phyloP scores from a whole-genome alignment of 345 rosid species.

The Heritiera fomes region DNA sequence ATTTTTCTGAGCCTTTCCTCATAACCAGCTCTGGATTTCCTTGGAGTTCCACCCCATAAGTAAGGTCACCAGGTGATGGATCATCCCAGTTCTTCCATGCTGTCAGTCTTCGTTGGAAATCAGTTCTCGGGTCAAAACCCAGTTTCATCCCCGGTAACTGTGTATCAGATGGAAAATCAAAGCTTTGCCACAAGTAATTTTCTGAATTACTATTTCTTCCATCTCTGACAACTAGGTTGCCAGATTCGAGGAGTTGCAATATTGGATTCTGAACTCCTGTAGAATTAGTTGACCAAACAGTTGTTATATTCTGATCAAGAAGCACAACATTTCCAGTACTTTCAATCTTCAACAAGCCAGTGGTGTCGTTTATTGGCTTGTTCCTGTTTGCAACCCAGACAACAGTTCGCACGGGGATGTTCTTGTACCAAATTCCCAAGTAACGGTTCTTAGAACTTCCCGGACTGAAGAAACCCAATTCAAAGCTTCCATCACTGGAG shows the following conservation, averaged over 20 bases:
- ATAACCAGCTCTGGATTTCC: conserved; percentile 44
- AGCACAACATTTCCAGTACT: conserved; percentile 24
- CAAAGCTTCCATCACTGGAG: too few relatives aligned
- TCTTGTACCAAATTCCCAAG: conserved; percentile 18
- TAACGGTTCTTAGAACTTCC: background rate
- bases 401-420: conserved; percentile 14
- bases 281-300: conserved; percentile 38
- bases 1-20: conserved; percentile 11
- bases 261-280: conserved; percentile 28
- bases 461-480: background rate
- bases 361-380: conserved; percentile 28
- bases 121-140: conserved; percentile 33
- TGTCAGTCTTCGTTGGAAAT: conserved; percentile 24
- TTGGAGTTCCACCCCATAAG: background rate
- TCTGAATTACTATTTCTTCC: background rate
- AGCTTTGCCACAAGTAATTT: conserved; percentile 26
- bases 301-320: background rate
- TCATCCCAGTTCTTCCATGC: conserved; percentile 43
- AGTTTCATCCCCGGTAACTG: conserved; percentile 47
- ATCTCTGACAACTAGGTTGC: conserved; percentile 40
- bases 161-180: conserved; percentile 29
- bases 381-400: conserved; percentile 48
- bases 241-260: conserved; percentile 42
- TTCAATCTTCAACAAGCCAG: conserved; percentile 32
- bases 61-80: conserved; percentile 37